Evolutionary conservation across 2,329 filamentous ascomycete genomes (phyloP).

Genomic region (Paecilomyces formosus): DNA sequence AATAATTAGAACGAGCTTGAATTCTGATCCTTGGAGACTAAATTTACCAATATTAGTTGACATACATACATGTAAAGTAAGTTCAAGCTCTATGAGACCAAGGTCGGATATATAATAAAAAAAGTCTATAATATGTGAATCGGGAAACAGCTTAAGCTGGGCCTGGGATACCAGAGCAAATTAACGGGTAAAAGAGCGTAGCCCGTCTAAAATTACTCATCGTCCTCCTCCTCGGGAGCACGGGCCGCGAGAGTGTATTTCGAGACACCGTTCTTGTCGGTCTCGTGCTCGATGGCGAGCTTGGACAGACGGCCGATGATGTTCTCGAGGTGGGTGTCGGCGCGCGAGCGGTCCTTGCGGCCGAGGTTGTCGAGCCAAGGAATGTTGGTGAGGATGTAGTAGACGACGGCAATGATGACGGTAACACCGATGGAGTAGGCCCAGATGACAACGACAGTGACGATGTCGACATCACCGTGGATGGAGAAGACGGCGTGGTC

Average conservation of each 20-base stretch:
- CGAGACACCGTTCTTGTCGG: slow-evolving; percentile 37
- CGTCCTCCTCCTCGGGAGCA: slow-evolving; percentile 36
- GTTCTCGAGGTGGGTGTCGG: slow-evolving; percentile 49
- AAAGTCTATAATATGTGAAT: slow-evolving; percentile 1
- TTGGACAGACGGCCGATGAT: slow-evolving; percentile 46
- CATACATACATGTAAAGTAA: slow-evolving; percentile 1
- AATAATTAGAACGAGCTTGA: background rate
- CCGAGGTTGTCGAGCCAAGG: slow-evolving; percentile 44
- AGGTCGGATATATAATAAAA: slow-evolving; percentile 1
- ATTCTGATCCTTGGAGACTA: background rate
- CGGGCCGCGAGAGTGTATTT: slow-evolving; percentile 37
- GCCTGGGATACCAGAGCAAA: background rate
- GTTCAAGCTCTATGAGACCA: background rate
- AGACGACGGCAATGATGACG: slow-evolving; percentile 46
- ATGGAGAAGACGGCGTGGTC: slow-evolving; percentile 25
- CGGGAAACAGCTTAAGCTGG: background rate
- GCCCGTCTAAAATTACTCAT: slow-evolving; percentile 28
- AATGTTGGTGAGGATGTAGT: slow-evolving; percentile 42
- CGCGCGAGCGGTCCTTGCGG: slow-evolving; percentile 43
- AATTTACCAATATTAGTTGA: background rate
- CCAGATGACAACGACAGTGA: slow-evolving; percentile 48
- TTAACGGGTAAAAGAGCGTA: background rate
- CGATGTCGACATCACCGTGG: slow-evolving; percentile 52
- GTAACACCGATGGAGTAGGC: slow-evolving; percentile 47
- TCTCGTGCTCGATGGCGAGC: slow-evolving; percentile 45